phyloP scores from a whole-genome alignment of 2,329 filamentous ascomycete genomes.

The Colletotrichum scovillei region DNA sequence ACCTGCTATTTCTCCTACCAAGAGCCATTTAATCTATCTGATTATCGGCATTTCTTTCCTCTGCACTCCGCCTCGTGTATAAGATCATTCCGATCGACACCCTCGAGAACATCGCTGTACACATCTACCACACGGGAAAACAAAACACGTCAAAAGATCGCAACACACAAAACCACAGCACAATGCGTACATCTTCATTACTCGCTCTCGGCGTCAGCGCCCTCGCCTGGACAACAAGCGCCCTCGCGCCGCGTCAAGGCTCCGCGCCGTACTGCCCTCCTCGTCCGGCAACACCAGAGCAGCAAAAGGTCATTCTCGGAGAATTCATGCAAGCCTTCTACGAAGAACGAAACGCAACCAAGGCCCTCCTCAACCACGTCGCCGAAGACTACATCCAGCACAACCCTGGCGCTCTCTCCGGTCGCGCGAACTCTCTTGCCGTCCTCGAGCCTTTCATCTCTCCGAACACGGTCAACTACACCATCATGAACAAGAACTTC shows the following conservation, averaged over 20 bases:
- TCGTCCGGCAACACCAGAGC: not conserved
- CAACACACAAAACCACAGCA: not conserved
- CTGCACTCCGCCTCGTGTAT: conserved; percentile 11
- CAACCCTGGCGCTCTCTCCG: conserved; percentile 30
- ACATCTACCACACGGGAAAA: not conserved
- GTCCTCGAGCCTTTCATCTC: conserved; percentile 17
- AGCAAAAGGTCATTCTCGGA: conserved; percentile 19
- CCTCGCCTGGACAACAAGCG: conserved; percentile 20
- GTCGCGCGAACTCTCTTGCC: conserved; percentile 12
- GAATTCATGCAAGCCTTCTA: conserved; percentile 27
- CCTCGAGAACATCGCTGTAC: not conserved
- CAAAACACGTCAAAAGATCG: not conserved
- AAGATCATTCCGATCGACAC: not conserved
- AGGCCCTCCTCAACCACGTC: conserved; percentile 26
- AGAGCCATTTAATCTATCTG: conserved; percentile 1
- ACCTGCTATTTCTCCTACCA: not conserved
- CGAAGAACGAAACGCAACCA: conserved; percentile 16
- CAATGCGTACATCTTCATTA: conserved; percentile 3
- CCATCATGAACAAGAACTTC: conserved; percentile 15
- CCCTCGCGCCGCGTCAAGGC: not conserved
- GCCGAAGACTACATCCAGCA: conserved; percentile 34
- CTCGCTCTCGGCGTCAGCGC: conserved; percentile 16
- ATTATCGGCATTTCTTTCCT: conserved; percentile 1
- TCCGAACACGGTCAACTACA: conserved; percentile 18
- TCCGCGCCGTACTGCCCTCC: conserved; percentile 27